Percentiles rank a stretch among this genome's conserved stretches.
Evolutionary conservation across 2,329 filamentous ascomycete genomes (phyloP).

Genomic region (Diplodia seriata): DNA sequence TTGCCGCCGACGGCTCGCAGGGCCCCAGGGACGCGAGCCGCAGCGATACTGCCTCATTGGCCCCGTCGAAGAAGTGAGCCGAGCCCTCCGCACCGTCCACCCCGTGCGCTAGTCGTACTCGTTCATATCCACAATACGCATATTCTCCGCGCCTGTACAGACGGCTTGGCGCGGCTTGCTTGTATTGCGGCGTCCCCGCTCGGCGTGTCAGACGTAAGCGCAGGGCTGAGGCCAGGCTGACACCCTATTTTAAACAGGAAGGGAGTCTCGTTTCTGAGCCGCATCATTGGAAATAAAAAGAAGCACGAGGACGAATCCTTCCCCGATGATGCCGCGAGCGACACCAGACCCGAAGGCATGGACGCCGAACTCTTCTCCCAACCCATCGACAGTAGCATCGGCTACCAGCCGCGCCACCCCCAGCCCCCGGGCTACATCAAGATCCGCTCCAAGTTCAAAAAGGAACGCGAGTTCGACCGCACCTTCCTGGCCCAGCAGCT

Average conservation of each 20-base stretch:
- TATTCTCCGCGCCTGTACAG: background rate
- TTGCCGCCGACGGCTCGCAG: conserved; percentile 60
- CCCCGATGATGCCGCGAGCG: conserved; percentile 54
- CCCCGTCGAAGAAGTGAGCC: conserved; percentile 43
- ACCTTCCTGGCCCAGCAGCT: conserved; percentile 93
- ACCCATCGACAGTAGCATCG: conserved; percentile 67
- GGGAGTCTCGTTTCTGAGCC: conserved; percentile 87
- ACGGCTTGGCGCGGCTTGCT: conserved; percentile 21
- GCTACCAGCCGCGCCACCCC: conserved; percentile 86
- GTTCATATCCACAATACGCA: conserved; percentile 2
- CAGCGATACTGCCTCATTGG: conserved; percentile 27
- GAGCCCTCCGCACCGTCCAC: conserved; percentile 31
- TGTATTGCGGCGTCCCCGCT: conserved; percentile 21
- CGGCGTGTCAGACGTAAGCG: conserved; percentile 32
- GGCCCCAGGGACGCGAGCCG: conserved; percentile 35
- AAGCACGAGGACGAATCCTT: conserved; percentile 53
- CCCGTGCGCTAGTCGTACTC: conserved; percentile 12
- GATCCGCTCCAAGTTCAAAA: conserved; percentile 81
- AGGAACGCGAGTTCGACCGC: conserved; percentile 79
- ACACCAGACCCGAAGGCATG: conserved; percentile 75
- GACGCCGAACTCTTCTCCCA: conserved; percentile 84
- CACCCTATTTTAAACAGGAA: conserved; percentile 64
- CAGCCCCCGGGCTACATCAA: conserved; percentile 92
- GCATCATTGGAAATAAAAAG: conserved; percentile 79
- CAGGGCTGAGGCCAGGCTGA: conserved; percentile 29